phyloP scores from a whole-genome alignment of 2,329 filamentous ascomycete genomes.

The Scedosporium aurantiacum region DNA sequence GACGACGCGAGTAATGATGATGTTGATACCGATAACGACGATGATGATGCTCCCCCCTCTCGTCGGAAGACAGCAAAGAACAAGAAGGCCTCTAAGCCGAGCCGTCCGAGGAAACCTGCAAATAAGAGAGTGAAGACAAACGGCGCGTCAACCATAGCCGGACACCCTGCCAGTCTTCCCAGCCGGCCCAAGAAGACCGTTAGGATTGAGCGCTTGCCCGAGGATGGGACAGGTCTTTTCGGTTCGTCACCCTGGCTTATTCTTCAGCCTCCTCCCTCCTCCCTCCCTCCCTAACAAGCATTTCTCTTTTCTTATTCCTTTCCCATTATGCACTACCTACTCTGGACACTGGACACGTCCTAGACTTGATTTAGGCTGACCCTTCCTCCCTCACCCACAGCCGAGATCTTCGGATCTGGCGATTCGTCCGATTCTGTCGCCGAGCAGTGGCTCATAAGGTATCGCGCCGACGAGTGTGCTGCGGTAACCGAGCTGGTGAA shows the following conservation, averaged over 20 bases:
- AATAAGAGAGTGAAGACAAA: slow-evolving; percentile 56
- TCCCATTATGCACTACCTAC: neutral
- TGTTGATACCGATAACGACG: slow-evolving; percentile 31
- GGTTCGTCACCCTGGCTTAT: slow-evolving; percentile 26
- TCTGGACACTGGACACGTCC: neutral
- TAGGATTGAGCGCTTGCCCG: slow-evolving; percentile 34
- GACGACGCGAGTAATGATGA: slow-evolving; percentile 22
- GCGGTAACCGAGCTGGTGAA: slow-evolving; percentile 55
- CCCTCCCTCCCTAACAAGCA: neutral
- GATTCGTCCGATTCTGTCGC: slow-evolving; percentile 45
- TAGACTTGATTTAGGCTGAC: neutral
- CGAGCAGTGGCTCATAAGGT: slow-evolving; percentile 48
- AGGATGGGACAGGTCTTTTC: slow-evolving; percentile 43
- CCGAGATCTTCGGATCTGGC: slow-evolving; percentile 52
- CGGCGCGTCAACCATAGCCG: slow-evolving; percentile 21
- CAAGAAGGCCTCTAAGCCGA: slow-evolving; percentile 23
- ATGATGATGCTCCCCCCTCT: slow-evolving; percentile 25
- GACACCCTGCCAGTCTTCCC: slow-evolving; percentile 31
- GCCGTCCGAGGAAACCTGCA: slow-evolving; percentile 42
- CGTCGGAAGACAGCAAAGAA: slow-evolving; percentile 20
- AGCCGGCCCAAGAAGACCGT: slow-evolving; percentile 46
- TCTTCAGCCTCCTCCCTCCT: neutral
- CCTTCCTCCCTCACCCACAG: slow-evolving; percentile 23
- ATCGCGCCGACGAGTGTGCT: slow-evolving; percentile 39
- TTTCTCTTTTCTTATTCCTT: neutral